Evolutionary conservation across 768 basidiomycete genomes (phyloP).

Genomic region (Xerocomus brunneocitrinus): DNA sequence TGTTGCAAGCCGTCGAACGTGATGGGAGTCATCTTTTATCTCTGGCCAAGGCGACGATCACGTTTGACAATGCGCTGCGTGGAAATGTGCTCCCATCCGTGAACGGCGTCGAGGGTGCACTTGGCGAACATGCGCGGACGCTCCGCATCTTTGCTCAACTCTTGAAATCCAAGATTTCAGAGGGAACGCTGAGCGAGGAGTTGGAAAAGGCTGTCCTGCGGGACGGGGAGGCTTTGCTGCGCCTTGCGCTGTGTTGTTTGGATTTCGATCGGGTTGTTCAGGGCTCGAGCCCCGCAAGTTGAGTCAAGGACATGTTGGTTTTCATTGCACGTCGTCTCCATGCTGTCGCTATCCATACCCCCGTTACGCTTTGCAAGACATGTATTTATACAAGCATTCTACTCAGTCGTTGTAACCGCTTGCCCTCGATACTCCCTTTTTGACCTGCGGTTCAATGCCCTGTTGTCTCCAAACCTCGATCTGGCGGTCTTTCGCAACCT

Average conservation of each 20-base stretch:
- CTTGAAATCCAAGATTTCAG: slow-evolving; percentile 7
- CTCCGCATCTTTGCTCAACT: slow-evolving; percentile 16
- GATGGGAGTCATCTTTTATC: slow-evolving; percentile 16
- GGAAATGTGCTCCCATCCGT: background rate
- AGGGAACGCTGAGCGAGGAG: slow-evolving; percentile 11
- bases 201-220: slow-evolving; percentile 20
- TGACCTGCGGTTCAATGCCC: slow-evolving; percentile 42
- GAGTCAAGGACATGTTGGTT: slow-evolving; percentile 1
- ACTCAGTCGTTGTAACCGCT: slow-evolving; percentile 60
- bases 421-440: slow-evolving; percentile 33
- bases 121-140: slow-evolving; percentile 6
- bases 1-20: slow-evolving; percentile 20
- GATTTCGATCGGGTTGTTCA: slow-evolving; percentile 16
- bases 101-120: background rate
- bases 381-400: slow-evolving; percentile 4
- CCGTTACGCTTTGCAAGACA: background rate
- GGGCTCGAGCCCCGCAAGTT: slow-evolving; percentile 4
- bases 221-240: slow-evolving; percentile 18
- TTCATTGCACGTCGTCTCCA: background rate
- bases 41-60: slow-evolving; percentile 15
- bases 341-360: background rate
- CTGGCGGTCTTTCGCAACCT: slow-evolving; percentile 68
- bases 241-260: slow-evolving; percentile 18
- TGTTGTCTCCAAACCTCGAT: slow-evolving; percentile 67
- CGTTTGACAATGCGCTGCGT: slow-evolving; percentile 17